phyloP scores from a whole-genome alignment of 2,329 filamentous ascomycete genomes.

The Botryotinia narcissicola region DNA sequence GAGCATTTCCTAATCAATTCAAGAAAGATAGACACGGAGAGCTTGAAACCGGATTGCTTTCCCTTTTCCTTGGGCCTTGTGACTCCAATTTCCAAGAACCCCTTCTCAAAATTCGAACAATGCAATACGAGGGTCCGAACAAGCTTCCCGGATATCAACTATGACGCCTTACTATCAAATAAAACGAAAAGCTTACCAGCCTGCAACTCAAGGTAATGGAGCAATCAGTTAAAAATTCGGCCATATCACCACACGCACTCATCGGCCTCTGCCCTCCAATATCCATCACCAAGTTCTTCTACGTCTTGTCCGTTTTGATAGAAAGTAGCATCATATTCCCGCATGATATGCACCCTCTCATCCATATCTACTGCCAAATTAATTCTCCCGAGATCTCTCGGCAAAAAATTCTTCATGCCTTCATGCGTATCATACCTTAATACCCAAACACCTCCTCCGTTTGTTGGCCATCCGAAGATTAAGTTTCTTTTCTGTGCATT shows the following conservation, averaged over 20 bases:
- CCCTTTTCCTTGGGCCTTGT: background rate
- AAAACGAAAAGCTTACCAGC: background rate
- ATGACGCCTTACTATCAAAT: background rate
- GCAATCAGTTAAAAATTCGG: background rate
- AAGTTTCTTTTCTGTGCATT: background rate
- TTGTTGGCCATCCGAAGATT: background rate
- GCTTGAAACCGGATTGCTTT: background rate
- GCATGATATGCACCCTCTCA: background rate
- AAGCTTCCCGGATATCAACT: background rate
- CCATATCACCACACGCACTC: background rate
- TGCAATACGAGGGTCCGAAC: no score
- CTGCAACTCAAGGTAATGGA: background rate
- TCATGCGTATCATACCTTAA: background rate
- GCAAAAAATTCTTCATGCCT: background rate
- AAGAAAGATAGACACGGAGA: no score
- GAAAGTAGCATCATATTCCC: background rate
- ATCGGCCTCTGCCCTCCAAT: background rate
- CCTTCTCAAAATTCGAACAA: background rate
- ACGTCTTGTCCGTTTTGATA: background rate
- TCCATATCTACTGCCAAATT: background rate
- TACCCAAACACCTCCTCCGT: slow-evolving; percentile 5
- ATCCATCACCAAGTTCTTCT: background rate
- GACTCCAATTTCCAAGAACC: background rate
- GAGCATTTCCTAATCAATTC: background rate
- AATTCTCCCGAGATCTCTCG: background rate